Base-by-base conservation (phyloP, 345 rosid species). In the Syzygium grande region DNA sequence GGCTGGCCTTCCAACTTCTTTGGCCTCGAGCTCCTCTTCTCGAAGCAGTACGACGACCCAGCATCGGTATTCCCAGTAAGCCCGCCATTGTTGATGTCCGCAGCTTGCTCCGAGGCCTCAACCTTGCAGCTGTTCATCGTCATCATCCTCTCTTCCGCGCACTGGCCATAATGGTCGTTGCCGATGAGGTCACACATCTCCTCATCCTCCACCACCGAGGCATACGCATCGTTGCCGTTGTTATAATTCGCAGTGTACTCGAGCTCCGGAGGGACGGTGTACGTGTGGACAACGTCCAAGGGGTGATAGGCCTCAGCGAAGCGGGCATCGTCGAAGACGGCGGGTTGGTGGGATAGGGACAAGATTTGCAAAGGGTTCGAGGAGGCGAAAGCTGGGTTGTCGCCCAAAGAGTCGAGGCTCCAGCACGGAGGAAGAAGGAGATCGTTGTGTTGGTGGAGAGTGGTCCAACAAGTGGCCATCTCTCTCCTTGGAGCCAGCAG, bases 1-100 rank as follows among this genome's bases (percentile, higher is more conserved):
- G 99, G 99, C 89, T 97, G 98, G 23, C 99, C 99, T 86, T 94
- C 96, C 53, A 93, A 52, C 84, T 91, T 97, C 90, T 92, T 96
- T 38, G 92, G 54, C 54, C 43, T 52, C 34, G 55, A 46, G 41
- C 46, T 25, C 86, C 59, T 55, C 61, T 84, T 38, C 86, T 52
- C 86, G 46, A 52, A 52, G 46, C 59, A 84, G 54, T 52, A 84
- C 9, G 55, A 61, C 61, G 27, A 89, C 92, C 84, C 87, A 86
- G 73, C 90, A 34, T 73, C 80, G 14, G 46, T 73, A 73, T 73
- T 73, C 80, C 49, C 80, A 73, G 80, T 3, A 49, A 73, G 21
- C 80, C 80, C 80, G 27, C 80, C 49, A 41, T 73, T 73, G 49
- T 19, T 34, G 80, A 73, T 73, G 25, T 73, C 86, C 59, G 41